phyloP scores from a whole-genome alignment of 1,139 yeast species.

The Taphrina wiesneri region DNA sequence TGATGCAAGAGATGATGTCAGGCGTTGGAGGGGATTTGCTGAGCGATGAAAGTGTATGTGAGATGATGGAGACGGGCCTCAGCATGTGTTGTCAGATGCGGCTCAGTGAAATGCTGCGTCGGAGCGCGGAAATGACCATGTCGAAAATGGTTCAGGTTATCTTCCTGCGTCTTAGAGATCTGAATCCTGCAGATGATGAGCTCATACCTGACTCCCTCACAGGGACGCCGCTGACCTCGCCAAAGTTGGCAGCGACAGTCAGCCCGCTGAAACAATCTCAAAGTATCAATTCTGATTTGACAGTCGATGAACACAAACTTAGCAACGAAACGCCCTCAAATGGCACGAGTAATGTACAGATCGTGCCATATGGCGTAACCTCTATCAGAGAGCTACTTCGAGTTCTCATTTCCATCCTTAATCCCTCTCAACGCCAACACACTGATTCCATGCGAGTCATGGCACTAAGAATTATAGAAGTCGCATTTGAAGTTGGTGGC shows the following conservation, averaged over 20 bases:
- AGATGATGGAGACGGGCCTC: constrained; percentile 86
- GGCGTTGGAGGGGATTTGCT: constrained; percentile 65
- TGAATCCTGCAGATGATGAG: constrained; percentile 22
- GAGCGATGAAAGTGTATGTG: constrained; percentile 81
- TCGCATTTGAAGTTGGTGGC: constrained; percentile 83
- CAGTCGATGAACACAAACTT: constrained; percentile 29
- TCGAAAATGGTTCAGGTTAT: constrained; percentile 66
- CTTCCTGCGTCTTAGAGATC: constrained; percentile 58
- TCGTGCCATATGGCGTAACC: constrained; percentile 62
- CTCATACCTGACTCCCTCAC: constrained; percentile 20
- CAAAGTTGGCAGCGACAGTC: constrained; percentile 5
- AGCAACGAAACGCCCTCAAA: constrained; percentile 14
- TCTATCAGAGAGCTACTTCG: constrained; percentile 70
- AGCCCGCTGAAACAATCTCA: constrained; percentile 40
- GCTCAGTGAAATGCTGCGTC: constrained; percentile 83
- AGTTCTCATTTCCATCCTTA: constrained; percentile 76
- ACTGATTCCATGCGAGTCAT: constrained; percentile 84
- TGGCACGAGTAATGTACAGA: constrained; percentile 38
- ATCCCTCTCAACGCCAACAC: constrained; percentile 82
- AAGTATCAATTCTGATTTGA: constrained; percentile 4
- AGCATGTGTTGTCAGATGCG: constrained; percentile 91
- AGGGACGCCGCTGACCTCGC: constrained; percentile 2
- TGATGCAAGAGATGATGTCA: constrained; percentile 67
- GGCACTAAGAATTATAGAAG: constrained; percentile 72
- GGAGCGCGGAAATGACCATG: constrained; percentile 87